Evolutionary conservation across 2,329 filamentous ascomycete genomes (phyloP), one percentile per base, ranked within the genome.

Genomic region (Colletotrichum sublineola): DNA sequence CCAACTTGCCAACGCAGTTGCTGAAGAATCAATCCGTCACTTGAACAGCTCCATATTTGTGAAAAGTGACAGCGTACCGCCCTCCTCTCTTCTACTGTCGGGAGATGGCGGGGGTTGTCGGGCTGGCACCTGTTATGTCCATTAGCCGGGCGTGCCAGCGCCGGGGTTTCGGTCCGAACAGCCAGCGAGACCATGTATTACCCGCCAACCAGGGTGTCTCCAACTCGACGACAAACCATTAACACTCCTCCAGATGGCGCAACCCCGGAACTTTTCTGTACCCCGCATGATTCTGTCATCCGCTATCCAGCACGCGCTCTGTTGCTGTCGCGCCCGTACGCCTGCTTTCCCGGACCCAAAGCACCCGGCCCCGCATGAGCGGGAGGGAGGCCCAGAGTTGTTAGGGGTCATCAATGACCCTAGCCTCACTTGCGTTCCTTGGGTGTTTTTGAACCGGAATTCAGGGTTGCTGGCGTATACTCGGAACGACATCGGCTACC

Each of bases 111-210:
- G 69, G 58, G 29, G n/a, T 33, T 29, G 42, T 14, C 44, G 64
- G 64, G 56, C 65, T 74, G 68, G 64, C 72, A 64, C 58, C 38
- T 50, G 42, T 29, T 46, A 44, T 33, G 31, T 52, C 62, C 68
- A 73, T 68, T 74, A 61, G 70, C 52, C 52, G 61, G 36, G 29
- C 36, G 56, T 50, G 40, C 46, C 61, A 61, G 58, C 40, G 58
- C 64, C 65, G 72, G 72, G 57, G 36, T 60, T 57, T 74, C 72
- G 72, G 72, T 68, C 72, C 72, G 72, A 68, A 50, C 61, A 62
- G 60, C 61, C 69, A n/a, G 52, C 52, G 36, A 69, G 61, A 20
- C 44, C 63, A 53, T 36, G 60, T 68, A 73, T 73, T 73, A 74
- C 69, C 72, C 72, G 72, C 72, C 72, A 74, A 74, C 72, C 72